Percentiles rank a stretch among this genome's conserved stretches.
Conservation (phyloP, 1,139 yeast genomes). For the Hansenula lynferdii region DNA sequence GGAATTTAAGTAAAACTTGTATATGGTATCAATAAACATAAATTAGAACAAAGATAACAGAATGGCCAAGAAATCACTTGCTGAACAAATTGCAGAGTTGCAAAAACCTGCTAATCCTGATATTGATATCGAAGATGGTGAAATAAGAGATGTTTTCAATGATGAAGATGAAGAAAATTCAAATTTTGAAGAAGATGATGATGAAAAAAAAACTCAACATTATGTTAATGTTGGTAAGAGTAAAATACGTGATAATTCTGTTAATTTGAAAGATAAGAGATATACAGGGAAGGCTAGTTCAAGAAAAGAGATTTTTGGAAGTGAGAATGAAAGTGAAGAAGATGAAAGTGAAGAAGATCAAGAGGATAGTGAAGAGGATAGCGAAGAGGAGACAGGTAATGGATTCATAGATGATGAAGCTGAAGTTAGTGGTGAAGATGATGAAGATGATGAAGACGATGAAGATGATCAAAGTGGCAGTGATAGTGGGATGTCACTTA, state of each 20-base stretch:
- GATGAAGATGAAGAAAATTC: conserved; percentile 26
- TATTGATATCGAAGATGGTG: conserved; percentile 76
- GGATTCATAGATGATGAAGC: conserved; percentile 14
- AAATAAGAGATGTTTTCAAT: conserved; percentile 30
- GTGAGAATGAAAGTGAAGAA: conserved; percentile 26
- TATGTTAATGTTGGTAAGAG: conserved; percentile 69
- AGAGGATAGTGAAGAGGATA: conserved; percentile 24
- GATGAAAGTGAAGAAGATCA: conserved; percentile 29
- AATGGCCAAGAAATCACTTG: conserved; percentile 47
- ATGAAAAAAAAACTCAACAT: conserved; percentile 53
- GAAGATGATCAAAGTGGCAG: no score
- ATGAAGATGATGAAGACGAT: conserved; percentile 26
- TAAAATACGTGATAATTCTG: conserved; percentile 48
- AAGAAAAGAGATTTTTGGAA: conserved; percentile 51
- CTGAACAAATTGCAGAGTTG: conserved; percentile 65
- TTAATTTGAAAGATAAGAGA: conserved; percentile 47
- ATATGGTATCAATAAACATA: no score
- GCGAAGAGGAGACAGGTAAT: conserved; percentile 13
- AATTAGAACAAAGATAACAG: no score
- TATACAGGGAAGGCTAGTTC: conserved; percentile 63
- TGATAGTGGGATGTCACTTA: no score
- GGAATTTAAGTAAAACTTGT: no score
- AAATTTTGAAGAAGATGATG: conserved; percentile 26
- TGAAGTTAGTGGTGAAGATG: conserved; percentile 20
- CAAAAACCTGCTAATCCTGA: conserved; percentile 57